phyloP scores from a whole-genome alignment of 768 basidiomycete species.

The Boletus rubropictus region DNA sequence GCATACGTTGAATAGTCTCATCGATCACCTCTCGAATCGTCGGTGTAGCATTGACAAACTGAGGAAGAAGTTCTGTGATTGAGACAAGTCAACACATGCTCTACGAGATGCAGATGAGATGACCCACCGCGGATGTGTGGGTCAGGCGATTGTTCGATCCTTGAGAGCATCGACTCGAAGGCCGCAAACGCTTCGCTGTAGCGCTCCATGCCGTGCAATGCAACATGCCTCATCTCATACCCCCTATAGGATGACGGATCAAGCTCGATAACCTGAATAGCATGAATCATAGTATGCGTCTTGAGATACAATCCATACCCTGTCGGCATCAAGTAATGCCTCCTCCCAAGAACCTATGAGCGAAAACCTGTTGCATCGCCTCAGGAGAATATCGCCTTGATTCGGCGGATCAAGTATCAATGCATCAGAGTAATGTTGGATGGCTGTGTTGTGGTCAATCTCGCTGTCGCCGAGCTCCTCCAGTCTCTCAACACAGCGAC shows the following conservation, averaged over 20 bases:
- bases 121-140: neutral
- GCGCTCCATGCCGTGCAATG: neutral
- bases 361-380: neutral
- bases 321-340: conserved; percentile 1
- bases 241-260: neutral
- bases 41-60: neutral
- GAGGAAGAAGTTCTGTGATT: neutral
- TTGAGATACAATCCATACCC: neutral
- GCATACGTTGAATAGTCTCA: neutral
- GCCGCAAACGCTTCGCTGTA: neutral
- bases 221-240: conserved; percentile 1
- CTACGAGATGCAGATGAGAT: neutral
- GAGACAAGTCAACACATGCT: neutral
- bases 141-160: neutral
- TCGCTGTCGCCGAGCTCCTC: neutral
- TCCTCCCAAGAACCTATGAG: neutral
- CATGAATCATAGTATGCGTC: neutral
- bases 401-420: neutral
- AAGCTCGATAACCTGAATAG: conserved; percentile 4
- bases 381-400: neutral
- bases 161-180: conserved; percentile 1
- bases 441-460: neutral
- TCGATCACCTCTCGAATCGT: neutral
- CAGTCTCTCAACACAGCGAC: neutral
- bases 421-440: neutral